Percentiles rank a stretch among this genome's conserved stretches.
Evolutionary conservation across 495 filamentous ascomycete genomes (phyloP).

Genomic region (Aspergillus incahuasiensis): DNA sequence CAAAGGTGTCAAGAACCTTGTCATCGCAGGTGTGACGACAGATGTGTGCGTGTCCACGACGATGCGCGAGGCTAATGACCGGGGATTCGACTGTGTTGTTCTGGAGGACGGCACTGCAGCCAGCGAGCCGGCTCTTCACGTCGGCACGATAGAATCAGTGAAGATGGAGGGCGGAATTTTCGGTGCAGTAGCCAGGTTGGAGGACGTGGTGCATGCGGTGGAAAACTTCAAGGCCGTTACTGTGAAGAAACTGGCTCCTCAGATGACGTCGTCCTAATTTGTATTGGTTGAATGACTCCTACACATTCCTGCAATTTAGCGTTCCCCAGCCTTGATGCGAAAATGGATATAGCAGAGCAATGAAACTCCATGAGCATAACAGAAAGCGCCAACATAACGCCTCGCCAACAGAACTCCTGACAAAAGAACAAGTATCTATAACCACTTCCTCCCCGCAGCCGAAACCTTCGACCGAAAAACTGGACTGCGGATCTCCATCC

Average conservation of each 20-base stretch:
- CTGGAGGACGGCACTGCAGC: conserved; percentile 52
- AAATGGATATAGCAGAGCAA: background rate
- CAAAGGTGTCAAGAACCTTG: conserved; percentile 60
- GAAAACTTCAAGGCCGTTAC: conserved; percentile 41
- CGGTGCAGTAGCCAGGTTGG: conserved; percentile 43
- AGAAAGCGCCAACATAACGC: background rate
- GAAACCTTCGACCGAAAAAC: conserved; percentile 77
- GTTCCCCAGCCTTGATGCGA: background rate
- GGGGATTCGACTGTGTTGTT: conserved; percentile 66
- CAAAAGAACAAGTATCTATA: conserved; percentile 43
- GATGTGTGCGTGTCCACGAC: conserved; percentile 69
- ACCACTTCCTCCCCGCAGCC: conserved; percentile 88
- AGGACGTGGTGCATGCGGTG: conserved; percentile 48
- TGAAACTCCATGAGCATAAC: background rate
- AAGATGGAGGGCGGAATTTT: conserved; percentile 59
- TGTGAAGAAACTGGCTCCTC: conserved; percentile 44
- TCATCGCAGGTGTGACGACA: conserved; percentile 63
- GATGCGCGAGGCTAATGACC: conserved; percentile 67
- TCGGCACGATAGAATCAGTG: conserved; percentile 47
- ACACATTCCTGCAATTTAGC: conserved; percentile 7
- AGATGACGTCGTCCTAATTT: conserved; percentile 27
- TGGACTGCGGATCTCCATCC: conserved; percentile 77
- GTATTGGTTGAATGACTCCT: background rate
- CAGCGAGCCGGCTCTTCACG: conserved; percentile 43
- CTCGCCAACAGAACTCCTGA: background rate